These are phyloP conservation scores for Phalaenopsis equestris DNA, from an alignment of 106 monocot species.

Conservation along the genomic window DNA sequence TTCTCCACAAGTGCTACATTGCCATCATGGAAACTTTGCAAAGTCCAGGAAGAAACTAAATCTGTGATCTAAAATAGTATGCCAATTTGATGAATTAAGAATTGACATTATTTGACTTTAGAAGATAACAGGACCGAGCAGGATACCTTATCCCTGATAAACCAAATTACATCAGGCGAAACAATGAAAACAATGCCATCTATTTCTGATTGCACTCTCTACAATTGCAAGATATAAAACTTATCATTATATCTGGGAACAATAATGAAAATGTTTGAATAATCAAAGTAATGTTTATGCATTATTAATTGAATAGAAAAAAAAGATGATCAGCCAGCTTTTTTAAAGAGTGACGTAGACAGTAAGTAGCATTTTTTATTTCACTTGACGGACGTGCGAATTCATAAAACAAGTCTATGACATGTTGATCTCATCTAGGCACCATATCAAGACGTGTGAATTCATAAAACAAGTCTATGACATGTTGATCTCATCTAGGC, in stretches of 20 bases:
- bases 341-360: neutral
- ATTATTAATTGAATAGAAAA: neutral
- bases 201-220: constrained; percentile 58
- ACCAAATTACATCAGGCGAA: constrained; percentile 70
- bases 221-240: constrained; percentile 6
- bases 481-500: no score
- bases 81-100: neutral
- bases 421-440: no score
- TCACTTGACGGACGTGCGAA: neutral
- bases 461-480: no score
- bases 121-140: neutral
- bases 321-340: neutral
- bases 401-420: no score
- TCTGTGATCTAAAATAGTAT: constrained; percentile 38
- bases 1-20: constrained; percentile 36
- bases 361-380: neutral
- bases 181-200: constrained; percentile 54
- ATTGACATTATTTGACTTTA: neutral
- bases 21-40: constrained; percentile 32
- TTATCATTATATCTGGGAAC: neutral
- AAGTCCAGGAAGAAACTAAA: constrained; percentile 24
- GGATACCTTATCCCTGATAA: constrained; percentile 64
- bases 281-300: neutral
- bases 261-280: neutral
- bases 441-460: no score